Base-by-base conservation (phyloP, 2,329 filamentous ascomycete genomes). In the Didymella glomerata region DNA sequence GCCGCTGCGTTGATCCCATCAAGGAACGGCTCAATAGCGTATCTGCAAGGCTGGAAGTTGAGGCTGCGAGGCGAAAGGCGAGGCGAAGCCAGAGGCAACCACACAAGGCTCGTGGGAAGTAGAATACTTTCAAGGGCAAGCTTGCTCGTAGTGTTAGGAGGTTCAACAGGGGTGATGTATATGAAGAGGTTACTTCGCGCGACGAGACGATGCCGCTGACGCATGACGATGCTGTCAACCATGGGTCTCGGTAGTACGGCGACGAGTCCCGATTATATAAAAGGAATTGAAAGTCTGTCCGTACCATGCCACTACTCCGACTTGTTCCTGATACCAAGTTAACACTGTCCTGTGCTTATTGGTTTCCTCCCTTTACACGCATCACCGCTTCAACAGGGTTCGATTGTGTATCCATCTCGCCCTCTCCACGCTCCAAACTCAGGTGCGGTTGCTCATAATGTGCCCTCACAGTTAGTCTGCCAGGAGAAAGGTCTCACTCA, bases 381-480 rank as follows among this genome's bases (percentile, higher is more conserved):
- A n/a, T n/a, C n/a, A n/a, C n/a, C n/a, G n/a, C n/a, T n/a, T n/a
- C n/a, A n/a, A n/a, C n/a, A n/a, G n/a, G n/a, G n/a, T n/a, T n/a
- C n/a, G n/a, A n/a, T n/a, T n/a, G n/a, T n/a, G n/a, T 27, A 8
- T 27, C 25, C 25, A 27, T 27, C 4, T 27, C 25, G 25, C n/a
- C n/a, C 25, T 27, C 25, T 27, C 25, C 4, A 27, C 30, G 11
- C 30, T 32, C 30, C 6, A 7, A 32, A 11, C n/a, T n/a, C n/a
- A n/a, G n/a, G n/a, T n/a, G n/a, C n/a, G n/a, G n/a, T n/a, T n/a
- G n/a, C n/a, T n/a, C 32, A 13, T n/a, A 4, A 49, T 76, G 67
- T 76, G 61, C 68, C 61, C 62, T 66, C 68, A 73, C 68, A 65
- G 66, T 73, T 76, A 76, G 73, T 74, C 74, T 60, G 57, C 72